Evolutionary conservation across 352 stramenopile species (phyloP).

Genomic region (Globisporangium takayamanum): DNA sequence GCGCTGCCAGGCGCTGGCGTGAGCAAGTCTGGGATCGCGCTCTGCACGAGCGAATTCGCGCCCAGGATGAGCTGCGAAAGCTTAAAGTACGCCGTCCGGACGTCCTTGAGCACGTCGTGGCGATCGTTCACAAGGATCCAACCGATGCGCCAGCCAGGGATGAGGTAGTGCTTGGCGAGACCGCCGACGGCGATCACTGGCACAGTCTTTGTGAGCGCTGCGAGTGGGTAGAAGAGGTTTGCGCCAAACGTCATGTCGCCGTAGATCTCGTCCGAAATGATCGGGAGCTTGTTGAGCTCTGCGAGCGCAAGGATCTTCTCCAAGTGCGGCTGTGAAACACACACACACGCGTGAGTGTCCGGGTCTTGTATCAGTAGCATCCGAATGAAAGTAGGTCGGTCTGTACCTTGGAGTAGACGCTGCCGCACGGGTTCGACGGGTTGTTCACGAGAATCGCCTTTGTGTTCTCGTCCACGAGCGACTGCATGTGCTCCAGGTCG

Average conservation of each 20-base stretch:
- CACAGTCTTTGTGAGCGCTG: slow-evolving; percentile 69
- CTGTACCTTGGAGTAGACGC: slow-evolving; percentile 86
- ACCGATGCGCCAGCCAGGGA: slow-evolving; percentile 93
- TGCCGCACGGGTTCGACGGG: slow-evolving; percentile 92
- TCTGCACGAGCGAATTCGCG: slow-evolving; percentile 88
- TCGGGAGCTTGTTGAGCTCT: slow-evolving; percentile 85
- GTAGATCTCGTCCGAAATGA: slow-evolving; percentile 90
- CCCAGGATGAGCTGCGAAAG: slow-evolving; percentile 92
- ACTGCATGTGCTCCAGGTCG: slow-evolving; percentile 90
- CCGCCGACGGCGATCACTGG: slow-evolving; percentile 76
- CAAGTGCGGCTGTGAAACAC: slow-evolving; percentile 39
- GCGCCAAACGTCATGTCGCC: slow-evolving; percentile 76
- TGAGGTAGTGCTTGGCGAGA: slow-evolving; percentile 95
- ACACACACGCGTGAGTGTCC: neutral
- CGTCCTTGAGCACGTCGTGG: slow-evolving; percentile 61
- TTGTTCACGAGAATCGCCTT: slow-evolving; percentile 95
- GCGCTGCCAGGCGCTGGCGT: slow-evolving; percentile 49
- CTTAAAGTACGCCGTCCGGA: slow-evolving; percentile 86
- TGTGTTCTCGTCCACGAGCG: slow-evolving; percentile 78
- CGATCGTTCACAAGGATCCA: slow-evolving; percentile 95
- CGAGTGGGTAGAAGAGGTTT: slow-evolving; percentile 81
- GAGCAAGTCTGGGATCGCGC: slow-evolving; percentile 78
- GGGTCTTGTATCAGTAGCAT: neutral
- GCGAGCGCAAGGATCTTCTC: slow-evolving; percentile 69
- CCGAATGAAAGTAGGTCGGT: neutral